Conservation (phyloP, 2,329 filamentous ascomycete genomes). For the Colletotrichum destructivum region DNA sequence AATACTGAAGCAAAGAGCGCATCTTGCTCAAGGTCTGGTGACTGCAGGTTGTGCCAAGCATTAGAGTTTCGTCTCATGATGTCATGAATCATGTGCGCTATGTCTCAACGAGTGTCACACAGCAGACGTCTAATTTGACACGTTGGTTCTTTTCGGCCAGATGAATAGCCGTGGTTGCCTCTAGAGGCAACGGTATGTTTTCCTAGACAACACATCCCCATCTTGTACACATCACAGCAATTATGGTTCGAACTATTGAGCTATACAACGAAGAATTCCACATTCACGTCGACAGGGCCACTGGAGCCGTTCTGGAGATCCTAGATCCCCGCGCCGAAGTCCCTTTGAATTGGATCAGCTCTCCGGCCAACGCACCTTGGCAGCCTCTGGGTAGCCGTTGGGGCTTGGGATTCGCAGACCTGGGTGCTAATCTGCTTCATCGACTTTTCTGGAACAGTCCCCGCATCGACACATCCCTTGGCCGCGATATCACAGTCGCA, state of each 20-base stretch:
- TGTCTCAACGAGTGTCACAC: background rate
- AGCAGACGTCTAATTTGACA: background rate
- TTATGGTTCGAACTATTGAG: slow-evolving; percentile 32
- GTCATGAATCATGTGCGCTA: background rate
- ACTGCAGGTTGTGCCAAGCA: no score
- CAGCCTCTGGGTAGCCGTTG: slow-evolving; percentile 40
- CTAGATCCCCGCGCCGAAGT: slow-evolving; percentile 6
- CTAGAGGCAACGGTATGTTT: background rate
- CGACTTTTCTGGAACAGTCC: slow-evolving; percentile 36
- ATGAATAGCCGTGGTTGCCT: background rate
- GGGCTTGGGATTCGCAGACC: slow-evolving; percentile 37
- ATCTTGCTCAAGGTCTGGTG: background rate
- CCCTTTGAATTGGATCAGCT: slow-evolving; percentile 39
- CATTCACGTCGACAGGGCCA: slow-evolving; percentile 29
- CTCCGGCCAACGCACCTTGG: slow-evolving; percentile 39
- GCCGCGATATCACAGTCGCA: background rate
- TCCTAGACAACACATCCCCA: background rate
- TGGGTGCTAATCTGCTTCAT: slow-evolving; percentile 26
- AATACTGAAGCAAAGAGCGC: background rate
- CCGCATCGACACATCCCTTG: slow-evolving; percentile 13
- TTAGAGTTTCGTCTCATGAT: slow-evolving; percentile 20
- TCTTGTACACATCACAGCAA: background rate
- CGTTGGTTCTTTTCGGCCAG: background rate
- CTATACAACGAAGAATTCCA: slow-evolving; percentile 29
- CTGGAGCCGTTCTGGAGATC: slow-evolving; percentile 32